Base-by-base conservation (phyloP, 345 rosid species). In the Ceriops decandra region DNA sequence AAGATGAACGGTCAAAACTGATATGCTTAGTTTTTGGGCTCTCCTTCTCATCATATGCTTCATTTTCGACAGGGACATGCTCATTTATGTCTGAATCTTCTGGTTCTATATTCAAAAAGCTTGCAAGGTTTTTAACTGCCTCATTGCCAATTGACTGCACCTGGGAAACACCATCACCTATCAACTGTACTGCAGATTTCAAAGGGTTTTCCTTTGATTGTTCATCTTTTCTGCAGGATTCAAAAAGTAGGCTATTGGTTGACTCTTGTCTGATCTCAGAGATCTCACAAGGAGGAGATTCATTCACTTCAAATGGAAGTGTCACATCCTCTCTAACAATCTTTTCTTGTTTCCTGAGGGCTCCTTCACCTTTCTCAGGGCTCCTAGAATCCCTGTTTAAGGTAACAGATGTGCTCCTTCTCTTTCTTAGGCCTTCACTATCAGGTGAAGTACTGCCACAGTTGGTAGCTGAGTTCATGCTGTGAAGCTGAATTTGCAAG, bases 131-230 rank as follows among this genome's bases (percentile, higher is more conserved):
- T 76, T 83, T 87, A 68, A 95, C 96, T 2, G 97, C 99, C 84
- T 82, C 93, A 69, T 95, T 95, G 76, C 99, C 95, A 46, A 95
- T 89, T 58, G 87, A 88, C 62, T 91, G 99, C 64, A 95, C 97
- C 85, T 89, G 99, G 67, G 86, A 89, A 82, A 95, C 99, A 70
- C 99, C 96, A 82, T 91, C 96, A 62, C 95, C 97, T 52, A 95
- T 65, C 73, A 95, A 87, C 75, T 95, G 95, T 57, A 95, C 99
- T 2, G 97, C 99, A 72, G 99, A 89, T 57, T 76, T 82, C 73
- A 91, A 66, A 27, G 97, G 89, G 58, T 89, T 85, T 74, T 88
- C 96, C 79, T 82, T 88, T 52, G 80, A 77, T 64, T 74, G 88
- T 24, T 76, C 72, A 72, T 70, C 82, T 64, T 69, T 83, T 80